Base-by-base conservation (phyloP, 306 rosid species). In the Sophora flavescens region DNA sequence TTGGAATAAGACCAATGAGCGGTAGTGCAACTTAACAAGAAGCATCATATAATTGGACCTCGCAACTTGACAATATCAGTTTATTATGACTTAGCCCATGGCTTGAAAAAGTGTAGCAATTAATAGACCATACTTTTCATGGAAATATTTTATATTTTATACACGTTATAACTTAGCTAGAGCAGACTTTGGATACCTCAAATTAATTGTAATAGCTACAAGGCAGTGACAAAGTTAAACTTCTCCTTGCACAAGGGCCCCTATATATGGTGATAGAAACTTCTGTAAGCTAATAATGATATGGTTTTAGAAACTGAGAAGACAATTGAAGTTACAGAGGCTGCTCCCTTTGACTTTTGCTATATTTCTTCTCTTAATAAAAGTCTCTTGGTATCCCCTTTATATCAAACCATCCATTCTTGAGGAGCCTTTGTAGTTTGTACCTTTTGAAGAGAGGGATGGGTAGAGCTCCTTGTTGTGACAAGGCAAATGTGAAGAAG, bases 381-480 rank as follows among this genome's bases (percentile, higher is more conserved):
- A 79, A 62, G 60, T 56, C 62, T 36, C 48, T 48, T 58, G 38
- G 48, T 70, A 71, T 78, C 75, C 77, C 13, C 15, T 12, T 12
- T 12, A 47, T 47, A 47, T 13, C 52, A 13, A 47, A 41, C 30
- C 6, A 51, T 72, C 77, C 50, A 74, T 63, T 78, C 70, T 83
- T 61, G 41, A 67, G 42, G 58, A 51, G 39, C 51, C 61, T 52
- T 54, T 48, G 28, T 59, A 41, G 6, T 56, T 47, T 59, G 51
- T 50, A 30, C 47, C 66, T 74, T 35, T 45, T 67, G 6, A 41
- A 68, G 33, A 63, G 59, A 70, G 60, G 63, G 32, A 93, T 91
- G 98, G 98, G 98, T 0, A 91, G 98, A 72, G 92, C 97, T 86
- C 98, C 98, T 61, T 94, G 98, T 41, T 94, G 98, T 80, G 98